Evolutionary conservation across 768 basidiomycete genomes (phyloP).

Genomic region (Agrocybe praecox): DNA sequence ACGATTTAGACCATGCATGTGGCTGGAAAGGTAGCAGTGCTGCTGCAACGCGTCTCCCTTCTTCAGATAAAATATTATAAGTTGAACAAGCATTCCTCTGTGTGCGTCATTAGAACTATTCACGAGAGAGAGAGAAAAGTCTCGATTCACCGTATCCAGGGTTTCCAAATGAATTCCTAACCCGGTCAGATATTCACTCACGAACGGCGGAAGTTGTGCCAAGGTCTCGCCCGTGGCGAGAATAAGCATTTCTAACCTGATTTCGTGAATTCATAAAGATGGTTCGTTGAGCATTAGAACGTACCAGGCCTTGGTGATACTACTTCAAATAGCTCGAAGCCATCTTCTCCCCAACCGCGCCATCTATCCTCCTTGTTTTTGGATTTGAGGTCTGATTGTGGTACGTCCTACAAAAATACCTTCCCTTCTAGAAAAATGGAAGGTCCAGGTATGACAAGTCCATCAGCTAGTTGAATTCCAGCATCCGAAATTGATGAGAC

Average conservation of each 20-base stretch:
- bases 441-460: conserved; percentile 74
- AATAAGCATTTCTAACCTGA: conserved; percentile 75
- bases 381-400: conserved; percentile 27
- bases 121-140: conserved; percentile 1
- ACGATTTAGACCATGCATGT: conserved; percentile 51
- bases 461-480: conserved; percentile 75
- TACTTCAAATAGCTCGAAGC: conserved; percentile 80
- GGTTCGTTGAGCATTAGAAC: conserved; percentile 21
- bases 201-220: conserved; percentile 64
- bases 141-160: conserved; percentile 74
- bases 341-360: conserved; percentile 71
- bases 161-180: conserved; percentile 88
- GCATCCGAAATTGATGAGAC: conserved; percentile 63
- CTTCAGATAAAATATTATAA: conserved; percentile 91
- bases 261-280: neutral
- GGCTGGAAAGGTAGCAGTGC: conserved; percentile 76
- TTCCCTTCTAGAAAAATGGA: conserved; percentile 86
- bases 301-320: conserved; percentile 86
- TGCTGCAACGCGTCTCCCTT: conserved; percentile 90
- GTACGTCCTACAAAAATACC: conserved; percentile 90
- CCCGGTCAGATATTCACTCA: conserved; percentile 68
- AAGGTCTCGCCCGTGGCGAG: conserved; percentile 83
- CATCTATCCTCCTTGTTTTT: conserved; percentile 40
- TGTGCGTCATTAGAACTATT: neutral
- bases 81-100: conserved; percentile 94